These are phyloP conservation scores for Sclerotiophoma versabilis DNA, from an alignment of 2,329 filamentous ascomycete species.

Conservation along the genomic window DNA sequence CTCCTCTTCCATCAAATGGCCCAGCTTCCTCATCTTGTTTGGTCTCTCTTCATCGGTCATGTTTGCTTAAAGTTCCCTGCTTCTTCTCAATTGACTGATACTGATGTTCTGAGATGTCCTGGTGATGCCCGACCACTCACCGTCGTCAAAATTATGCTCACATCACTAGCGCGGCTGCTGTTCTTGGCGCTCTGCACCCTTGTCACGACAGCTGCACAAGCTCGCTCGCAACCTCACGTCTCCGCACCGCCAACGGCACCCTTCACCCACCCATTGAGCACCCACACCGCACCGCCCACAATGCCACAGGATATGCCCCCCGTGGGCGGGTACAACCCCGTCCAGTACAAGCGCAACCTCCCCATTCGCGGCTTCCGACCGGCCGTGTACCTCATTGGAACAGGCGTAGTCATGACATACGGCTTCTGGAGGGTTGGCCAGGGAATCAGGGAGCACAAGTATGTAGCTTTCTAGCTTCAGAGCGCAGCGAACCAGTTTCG, in stretches of 20 bases:
- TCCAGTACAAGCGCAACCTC: constrained; percentile 98
- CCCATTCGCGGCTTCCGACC: constrained; percentile 91
- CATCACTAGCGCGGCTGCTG: constrained; percentile 31
- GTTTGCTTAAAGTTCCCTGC: constrained; percentile 15
- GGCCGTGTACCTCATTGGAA: constrained; percentile 75
- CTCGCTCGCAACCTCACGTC: constrained; percentile 35
- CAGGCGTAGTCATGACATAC: constrained; percentile 81
- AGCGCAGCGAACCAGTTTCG: too few relatives aligned
- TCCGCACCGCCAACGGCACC: constrained; percentile 33
- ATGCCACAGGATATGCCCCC: constrained; percentile 99
- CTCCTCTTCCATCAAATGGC: constrained; percentile 37
- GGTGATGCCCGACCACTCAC: constrained; percentile 26
- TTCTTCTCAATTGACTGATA: constrained; percentile 4
- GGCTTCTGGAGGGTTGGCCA: constrained; percentile 87
- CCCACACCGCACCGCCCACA: constrained; percentile 49
- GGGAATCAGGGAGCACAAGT: constrained; percentile 92
- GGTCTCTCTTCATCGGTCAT: constrained; percentile 66
- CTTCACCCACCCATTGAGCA: constrained; percentile 38
- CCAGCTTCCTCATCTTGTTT: constrained; percentile 62
- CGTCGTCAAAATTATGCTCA: constrained; percentile 39
- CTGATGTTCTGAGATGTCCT: constrained; percentile 7
- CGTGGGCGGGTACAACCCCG: constrained; percentile 88
- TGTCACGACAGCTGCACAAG: constrained; percentile 26
- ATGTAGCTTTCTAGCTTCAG: constrained; percentile 47
- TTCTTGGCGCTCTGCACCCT: constrained; percentile 30